These are phyloP conservation scores for Borovskyia barvae DNA, from an alignment of 208 protist species.

Conservation along the genomic window DNA sequence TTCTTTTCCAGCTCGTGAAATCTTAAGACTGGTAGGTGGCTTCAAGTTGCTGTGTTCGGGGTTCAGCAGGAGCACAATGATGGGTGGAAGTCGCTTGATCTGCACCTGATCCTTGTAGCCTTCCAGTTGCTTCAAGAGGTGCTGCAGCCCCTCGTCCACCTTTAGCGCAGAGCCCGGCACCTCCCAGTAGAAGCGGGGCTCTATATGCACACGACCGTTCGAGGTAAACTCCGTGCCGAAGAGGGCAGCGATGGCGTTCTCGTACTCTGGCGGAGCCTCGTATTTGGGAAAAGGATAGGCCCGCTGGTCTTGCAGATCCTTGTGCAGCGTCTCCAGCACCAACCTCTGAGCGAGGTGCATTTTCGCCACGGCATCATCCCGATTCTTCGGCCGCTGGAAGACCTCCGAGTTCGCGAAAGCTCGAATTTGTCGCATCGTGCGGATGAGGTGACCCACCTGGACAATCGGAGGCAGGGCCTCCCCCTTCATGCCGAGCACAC, in stretches of 20 bases:
- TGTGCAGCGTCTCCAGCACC: conserved; percentile 75
- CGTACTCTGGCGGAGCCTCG: conserved; percentile 62
- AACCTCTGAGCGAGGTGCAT: conserved; percentile 74
- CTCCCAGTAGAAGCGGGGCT: conserved; percentile 88
- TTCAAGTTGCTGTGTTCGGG: conserved; percentile 86
- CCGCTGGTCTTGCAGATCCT: conserved; percentile 78
- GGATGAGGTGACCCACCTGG: conserved; percentile 77
- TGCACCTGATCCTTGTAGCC: conserved; percentile 71
- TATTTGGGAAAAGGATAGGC: conserved; percentile 74
- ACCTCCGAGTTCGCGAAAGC: conserved; percentile 46
- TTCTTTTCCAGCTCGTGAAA: conserved; percentile 74
- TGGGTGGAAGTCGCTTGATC: conserved; percentile 84
- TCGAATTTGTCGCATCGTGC: conserved; percentile 76
- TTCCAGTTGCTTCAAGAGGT: conserved; percentile 88
- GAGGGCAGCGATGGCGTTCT: conserved; percentile 63
- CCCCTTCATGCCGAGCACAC: conserved; percentile 45
- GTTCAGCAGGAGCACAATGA: conserved; percentile 90
- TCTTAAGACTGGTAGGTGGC: conserved; percentile 78
- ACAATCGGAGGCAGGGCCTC: conserved; percentile 79
- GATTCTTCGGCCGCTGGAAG: conserved; percentile 67
- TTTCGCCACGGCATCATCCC: conserved; percentile 84
- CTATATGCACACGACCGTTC: conserved; percentile 67
- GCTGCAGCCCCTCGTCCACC: conserved; percentile 89
- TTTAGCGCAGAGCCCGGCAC: conserved; percentile 86
- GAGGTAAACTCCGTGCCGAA: conserved; percentile 86